These are phyloP conservation scores for Agarophyton chilense DNA, from an alignment of 23 red algal genomes.

Conservation along the genomic window DNA sequence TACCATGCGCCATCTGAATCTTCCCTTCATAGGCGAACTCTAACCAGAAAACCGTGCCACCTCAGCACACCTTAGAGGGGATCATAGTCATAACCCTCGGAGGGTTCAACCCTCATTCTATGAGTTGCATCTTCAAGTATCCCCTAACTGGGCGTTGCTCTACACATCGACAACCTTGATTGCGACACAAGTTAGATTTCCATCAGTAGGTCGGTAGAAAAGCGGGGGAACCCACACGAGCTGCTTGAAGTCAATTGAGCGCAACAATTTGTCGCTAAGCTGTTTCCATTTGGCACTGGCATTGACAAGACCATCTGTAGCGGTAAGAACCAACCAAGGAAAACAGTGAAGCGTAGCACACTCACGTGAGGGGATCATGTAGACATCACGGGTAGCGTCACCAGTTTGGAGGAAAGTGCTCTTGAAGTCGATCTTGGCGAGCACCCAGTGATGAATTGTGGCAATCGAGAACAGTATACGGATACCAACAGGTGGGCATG, in stretches of 20 bases:
- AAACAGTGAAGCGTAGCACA: not conserved
- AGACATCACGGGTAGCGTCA: conserved; percentile 24
- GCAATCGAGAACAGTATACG: conserved; percentile 30
- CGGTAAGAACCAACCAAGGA: conserved; percentile 32
- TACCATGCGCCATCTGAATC: too few relatives aligned
- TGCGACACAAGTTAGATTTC: not conserved
- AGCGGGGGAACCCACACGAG: conserved; percentile 22
- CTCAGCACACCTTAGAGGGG: too few relatives aligned
- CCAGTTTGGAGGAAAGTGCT: conserved; percentile 49
- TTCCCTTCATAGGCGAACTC: too few relatives aligned
- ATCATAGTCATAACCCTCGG: too few relatives aligned
- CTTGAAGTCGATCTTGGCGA: conserved; percentile 58
- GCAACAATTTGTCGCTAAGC: conserved; percentile 7
- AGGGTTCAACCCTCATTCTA: too few relatives aligned
- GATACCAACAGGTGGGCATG: conserved; percentile 33
- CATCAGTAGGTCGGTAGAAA: not conserved
- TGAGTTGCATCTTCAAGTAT: too few relatives aligned
- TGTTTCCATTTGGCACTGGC: conserved; percentile 39
- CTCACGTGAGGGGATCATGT: conserved; percentile 35
- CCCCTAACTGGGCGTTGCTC: too few relatives aligned
- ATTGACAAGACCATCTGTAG: conserved; percentile 31
- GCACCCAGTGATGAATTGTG: not conserved
- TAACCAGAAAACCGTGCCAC: too few relatives aligned
- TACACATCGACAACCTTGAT: conserved; percentile 56
- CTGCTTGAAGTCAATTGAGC: conserved; percentile 3